Evolutionary conservation across 2,329 filamentous ascomycete species (phyloP).

Genomic region (Apiospora rasikravindrae): DNA sequence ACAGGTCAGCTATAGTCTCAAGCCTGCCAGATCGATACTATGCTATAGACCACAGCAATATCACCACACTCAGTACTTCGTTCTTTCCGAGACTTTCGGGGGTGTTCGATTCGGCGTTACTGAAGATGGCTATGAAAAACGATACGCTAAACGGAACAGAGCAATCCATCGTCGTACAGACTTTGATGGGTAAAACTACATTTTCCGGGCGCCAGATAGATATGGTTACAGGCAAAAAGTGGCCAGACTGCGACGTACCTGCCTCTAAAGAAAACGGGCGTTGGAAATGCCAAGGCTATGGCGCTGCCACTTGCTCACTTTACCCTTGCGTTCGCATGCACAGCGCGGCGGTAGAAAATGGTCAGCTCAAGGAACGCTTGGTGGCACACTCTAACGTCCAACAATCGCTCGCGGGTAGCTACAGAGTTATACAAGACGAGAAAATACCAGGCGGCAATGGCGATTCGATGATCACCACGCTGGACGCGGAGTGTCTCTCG

Average conservation of each 20-base stretch:
- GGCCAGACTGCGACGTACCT: not conserved
- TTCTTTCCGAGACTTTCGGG: not conserved
- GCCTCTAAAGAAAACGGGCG: not conserved
- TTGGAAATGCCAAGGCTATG: not conserved
- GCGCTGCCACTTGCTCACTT: not conserved
- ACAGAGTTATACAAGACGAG: too few species aligned
- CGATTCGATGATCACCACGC: not conserved
- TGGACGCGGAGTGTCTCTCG: not conserved
- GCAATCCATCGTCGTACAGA: not conserved
- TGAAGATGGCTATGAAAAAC: not conserved
- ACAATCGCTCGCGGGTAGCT: not conserved
- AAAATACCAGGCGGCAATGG: not conserved
- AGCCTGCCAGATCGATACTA: not conserved
- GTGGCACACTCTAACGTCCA: not conserved
- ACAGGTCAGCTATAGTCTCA: not conserved
- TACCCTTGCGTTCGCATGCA: not conserved
- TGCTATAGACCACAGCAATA: not conserved
- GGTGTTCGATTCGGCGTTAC: not conserved
- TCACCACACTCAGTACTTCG: not conserved
- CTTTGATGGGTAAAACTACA: not conserved
- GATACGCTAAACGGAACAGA: not conserved
- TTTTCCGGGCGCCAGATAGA: not conserved
- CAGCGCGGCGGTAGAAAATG: not conserved
- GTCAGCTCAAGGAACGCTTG: not conserved
- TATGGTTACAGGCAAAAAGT: not conserved